Base-by-base conservation (phyloP, 1,284 basidiomycete species). In the Apiotrichum domesticum region DNA sequence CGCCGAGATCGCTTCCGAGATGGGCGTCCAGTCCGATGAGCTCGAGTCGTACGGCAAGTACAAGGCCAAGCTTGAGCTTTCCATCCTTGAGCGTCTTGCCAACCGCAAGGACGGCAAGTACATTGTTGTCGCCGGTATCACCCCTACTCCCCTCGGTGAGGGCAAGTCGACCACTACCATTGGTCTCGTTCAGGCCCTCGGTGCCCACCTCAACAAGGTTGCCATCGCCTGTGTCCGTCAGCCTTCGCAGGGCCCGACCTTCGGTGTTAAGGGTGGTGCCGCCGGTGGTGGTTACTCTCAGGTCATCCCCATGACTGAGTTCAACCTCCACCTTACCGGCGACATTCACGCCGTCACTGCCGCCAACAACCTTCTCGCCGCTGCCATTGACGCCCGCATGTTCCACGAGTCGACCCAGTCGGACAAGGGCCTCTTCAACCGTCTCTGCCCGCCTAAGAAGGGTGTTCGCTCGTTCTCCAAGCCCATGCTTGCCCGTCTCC, bases 91-190 rank as follows among this genome's bases (percentile, higher is more conserved):
- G 46, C 84, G 94, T 49, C 80, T 99, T 57, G 80, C 82, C 4
- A 86, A 93, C 74, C 85, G 95, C 63, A 87, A 86, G 73, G 84
- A 98, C 74, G 95, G 91, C 57, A 98, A 98, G 79, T 98, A 99
- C 75, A 90, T 99, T 64, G 85, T 98, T 66, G 88, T 99, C 48
- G 87, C 96, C 49, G 95, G 93, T 60, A 99, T 99, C 71, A 98
- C 96, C 0, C 95, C 96, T 2, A 98, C 95, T 6, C 96, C 95
- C 14, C 83, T 98, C 44, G 95, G 95, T 52, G 95, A 98, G 80
- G 96, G 96, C 61, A 98, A 99, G 78, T 98, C 94, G 11, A 98
- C 95, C 11, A 99, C 96, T 2, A 98, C 96, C 14, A 94, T 98
- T 65, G 95, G 95, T 72, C 83, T 99, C 56, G 92, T 92, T 5